Evolutionary conservation across 805 yeast species (phyloP).

Genomic region (Zygoascus bituminiphila): DNA sequence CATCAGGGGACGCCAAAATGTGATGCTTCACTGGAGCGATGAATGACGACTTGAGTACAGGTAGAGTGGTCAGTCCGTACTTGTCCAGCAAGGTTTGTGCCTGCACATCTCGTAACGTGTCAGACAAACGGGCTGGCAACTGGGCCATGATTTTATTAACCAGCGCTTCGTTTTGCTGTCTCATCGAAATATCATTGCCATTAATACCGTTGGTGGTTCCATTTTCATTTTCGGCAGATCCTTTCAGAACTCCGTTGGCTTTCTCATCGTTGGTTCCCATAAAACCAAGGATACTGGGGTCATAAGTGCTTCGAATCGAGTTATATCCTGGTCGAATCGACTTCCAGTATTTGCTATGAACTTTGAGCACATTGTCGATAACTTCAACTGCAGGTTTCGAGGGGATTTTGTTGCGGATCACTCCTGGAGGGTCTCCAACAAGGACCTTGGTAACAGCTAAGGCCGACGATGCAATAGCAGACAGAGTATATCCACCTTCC

Average conservation of each 20-base stretch:
- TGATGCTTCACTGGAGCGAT: slow-evolving; percentile 47
- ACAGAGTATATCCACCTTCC: slow-evolving; percentile 96
- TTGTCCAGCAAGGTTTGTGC: slow-evolving; percentile 41
- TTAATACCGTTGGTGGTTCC: not conserved
- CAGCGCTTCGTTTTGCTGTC: not conserved
- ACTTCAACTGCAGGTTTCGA: slow-evolving; percentile 69
- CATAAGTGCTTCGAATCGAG: slow-evolving; percentile 1
- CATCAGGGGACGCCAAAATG: slow-evolving; percentile 61
- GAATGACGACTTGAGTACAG: slow-evolving; percentile 38
- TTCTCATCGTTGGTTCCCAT: slow-evolving; percentile 4
- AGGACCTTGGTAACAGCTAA: slow-evolving; percentile 84
- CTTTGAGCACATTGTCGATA: slow-evolving; percentile 67
- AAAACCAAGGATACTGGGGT: not conserved
- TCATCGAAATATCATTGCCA: not conserved
- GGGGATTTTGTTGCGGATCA: slow-evolving; percentile 56
- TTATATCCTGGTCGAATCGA: slow-evolving; percentile 59
- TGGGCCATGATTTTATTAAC: slow-evolving; percentile 1
- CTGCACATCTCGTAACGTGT: slow-evolving; percentile 70
- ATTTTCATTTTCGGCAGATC: not conserved
- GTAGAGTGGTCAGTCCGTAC: slow-evolving; percentile 57
- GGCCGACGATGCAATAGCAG: slow-evolving; percentile 84
- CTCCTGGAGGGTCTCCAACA: slow-evolving; percentile 92
- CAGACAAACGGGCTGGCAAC: slow-evolving; percentile 29
- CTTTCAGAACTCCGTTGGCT: not conserved
- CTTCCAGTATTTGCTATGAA: slow-evolving; percentile 84